Base-by-base conservation (phyloP, 176 grass and related monocot genomes). In the maize (Zea mays) region DNA sequence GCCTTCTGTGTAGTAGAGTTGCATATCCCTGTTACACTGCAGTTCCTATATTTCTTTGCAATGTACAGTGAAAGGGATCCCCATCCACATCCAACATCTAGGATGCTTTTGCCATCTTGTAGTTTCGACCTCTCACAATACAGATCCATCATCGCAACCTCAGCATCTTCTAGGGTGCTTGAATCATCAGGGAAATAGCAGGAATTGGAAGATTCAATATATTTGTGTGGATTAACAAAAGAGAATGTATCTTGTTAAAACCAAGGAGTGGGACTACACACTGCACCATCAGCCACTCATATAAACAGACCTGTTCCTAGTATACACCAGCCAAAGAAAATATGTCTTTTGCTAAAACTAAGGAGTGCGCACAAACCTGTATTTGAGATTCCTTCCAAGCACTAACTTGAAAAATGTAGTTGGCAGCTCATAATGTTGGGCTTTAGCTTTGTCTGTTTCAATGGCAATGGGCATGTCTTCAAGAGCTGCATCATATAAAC, bases 41-140 rank as follows among this genome's bases (percentile, higher is more conserved):
- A n/a, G n/a, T 90, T 92, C 17, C 9, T 79, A 75, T 90, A 92
- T 77, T 92, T 92, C 89, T 94, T 94, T 49, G 91, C 95, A 44
- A 94, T 72, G 72, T 90, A 84, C 9, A 94, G 41, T 55, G 91
- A 92, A 76, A 98, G 78, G 64, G 95, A 98, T 13, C 95, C 95
- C 91, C 95, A 98, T 15, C 95, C 95, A 72, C 95, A 98, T 44
- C 95, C 95, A 37, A 98, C 81, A 61, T 98, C 95, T 8, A 98
- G 91, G 40, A 98, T 20, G 19, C 49, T 90, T 61, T 94, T 89
- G 1, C 89, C 89, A 92, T 98, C 95, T 72, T 88, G 86, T 47
- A 98, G 10, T 21, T 98, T 80, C 65, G 87, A 82, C 66, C 91
- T 94, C 83, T 94, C 89, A 51, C 95, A 94, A 4, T 92, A 98